Evolutionary conservation across 2,329 filamentous ascomycete genomes (phyloP), one percentile per base, ranked within the genome.

Genomic region (Blumeria graminis): DNA sequence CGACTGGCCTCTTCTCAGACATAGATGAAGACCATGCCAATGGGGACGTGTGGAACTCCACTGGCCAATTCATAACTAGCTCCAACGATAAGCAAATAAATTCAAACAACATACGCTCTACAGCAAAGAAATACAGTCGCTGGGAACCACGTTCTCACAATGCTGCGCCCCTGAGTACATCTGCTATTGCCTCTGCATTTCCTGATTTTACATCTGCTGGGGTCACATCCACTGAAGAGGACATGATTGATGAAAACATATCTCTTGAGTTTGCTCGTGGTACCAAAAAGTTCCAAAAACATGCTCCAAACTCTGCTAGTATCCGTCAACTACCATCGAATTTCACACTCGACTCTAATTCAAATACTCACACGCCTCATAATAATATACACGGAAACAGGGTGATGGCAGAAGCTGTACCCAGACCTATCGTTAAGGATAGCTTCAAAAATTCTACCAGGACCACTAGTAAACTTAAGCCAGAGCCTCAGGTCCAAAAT

Each of bases 161-260:
- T 7, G 68, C 72, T 35, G 71, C 69, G 58, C 67, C 66, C 35
- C 70, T 74, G 55, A 65, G 63, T 53, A 63, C 61, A 3, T 73
- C 72, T 9, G 70, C 70, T 11, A 65, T 74, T 41, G 69, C 69
- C 50, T 66, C 66, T 55, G 70, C 69, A 18, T 72, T 75, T 58
- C 72, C 72, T 34, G 69, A 74, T 45, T 74, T 75, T 60, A 71
- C 72, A 4, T 56, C 55, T 22, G 46, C 41, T 18, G 34, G 54
- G 41, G 70, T 81, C 57, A 78, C 82, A 62, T 64, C 77, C 35
- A 76, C 74, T 50, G 53, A 55, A n/a, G 33, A 55, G 10, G n/a
- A 43, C 13, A 28, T 8, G 10, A 46, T n/a, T 5, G 36, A 18
- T 32, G 33, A 46, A 32, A 55, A 53, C 18, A 18, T 53, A 7